These are phyloP conservation scores for Monosporascus sp. DNA, from an alignment of 2,329 filamentous ascomycete genomes.

Conservation along the genomic window DNA sequence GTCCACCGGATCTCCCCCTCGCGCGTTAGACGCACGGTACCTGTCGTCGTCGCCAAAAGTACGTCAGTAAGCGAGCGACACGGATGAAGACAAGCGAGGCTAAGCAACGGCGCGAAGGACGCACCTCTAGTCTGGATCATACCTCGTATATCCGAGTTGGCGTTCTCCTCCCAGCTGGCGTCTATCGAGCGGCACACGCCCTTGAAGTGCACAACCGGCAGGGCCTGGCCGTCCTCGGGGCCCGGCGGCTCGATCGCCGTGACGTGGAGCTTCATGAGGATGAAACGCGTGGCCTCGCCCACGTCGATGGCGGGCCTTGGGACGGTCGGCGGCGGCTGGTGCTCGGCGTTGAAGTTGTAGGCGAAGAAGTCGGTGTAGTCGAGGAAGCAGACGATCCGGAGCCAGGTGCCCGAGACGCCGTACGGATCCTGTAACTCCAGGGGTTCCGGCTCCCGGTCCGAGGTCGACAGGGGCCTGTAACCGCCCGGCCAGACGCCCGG, in stretches of 20 bases:
- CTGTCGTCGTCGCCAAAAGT: slow-evolving; percentile 26
- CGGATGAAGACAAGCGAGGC: too few species aligned
- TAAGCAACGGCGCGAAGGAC: slow-evolving; percentile 4
- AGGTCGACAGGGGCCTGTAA: slow-evolving; percentile 33
- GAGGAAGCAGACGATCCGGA: slow-evolving; percentile 52
- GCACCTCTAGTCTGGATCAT: slow-evolving; percentile 23
- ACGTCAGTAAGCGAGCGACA: too few species aligned
- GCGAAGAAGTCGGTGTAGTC: slow-evolving; percentile 68
- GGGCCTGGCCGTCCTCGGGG: slow-evolving; percentile 47
- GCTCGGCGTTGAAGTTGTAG: slow-evolving; percentile 59
- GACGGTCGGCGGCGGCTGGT: slow-evolving; percentile 33
- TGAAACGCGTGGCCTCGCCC: slow-evolving; percentile 64
- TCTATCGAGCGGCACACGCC: slow-evolving; percentile 59
- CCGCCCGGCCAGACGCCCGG: slow-evolving; percentile 48
- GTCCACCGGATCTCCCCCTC: slow-evolving; percentile 73
- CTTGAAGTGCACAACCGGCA: slow-evolving; percentile 63
- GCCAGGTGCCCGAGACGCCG: slow-evolving; percentile 64
- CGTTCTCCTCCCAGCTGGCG: slow-evolving; percentile 61
- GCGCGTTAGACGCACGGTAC: slow-evolving; percentile 58
- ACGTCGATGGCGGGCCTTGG: slow-evolving; percentile 50
- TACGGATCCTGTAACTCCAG: slow-evolving; percentile 62
- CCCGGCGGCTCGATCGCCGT: slow-evolving; percentile 55
- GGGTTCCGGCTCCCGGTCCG: slow-evolving; percentile 18
- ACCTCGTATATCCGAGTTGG: slow-evolving; percentile 62
- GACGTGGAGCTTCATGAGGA: slow-evolving; percentile 61